phyloP scores from a whole-genome alignment of 177 flowering plant species.

The Vitis hybrid region DNA sequence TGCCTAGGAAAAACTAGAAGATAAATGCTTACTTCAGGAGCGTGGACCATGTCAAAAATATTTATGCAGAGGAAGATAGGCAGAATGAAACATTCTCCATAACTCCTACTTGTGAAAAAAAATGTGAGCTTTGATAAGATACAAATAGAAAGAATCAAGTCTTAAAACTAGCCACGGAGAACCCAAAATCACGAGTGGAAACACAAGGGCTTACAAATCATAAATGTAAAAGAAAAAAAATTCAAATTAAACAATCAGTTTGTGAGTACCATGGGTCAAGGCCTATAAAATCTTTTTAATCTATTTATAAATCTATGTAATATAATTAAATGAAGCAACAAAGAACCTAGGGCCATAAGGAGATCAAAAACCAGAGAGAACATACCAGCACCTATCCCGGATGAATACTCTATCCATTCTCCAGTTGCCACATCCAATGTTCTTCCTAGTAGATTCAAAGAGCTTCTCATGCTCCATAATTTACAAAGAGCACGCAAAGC shows the following conservation, averaged over 20 bases:
- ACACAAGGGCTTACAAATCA: slow-evolving; percentile 1
- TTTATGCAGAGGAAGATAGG: slow-evolving; percentile 92
- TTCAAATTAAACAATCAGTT: background rate
- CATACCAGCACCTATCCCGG: slow-evolving; percentile 97
- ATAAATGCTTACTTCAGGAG: slow-evolving; percentile 35
- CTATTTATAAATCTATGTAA: too few species aligned
- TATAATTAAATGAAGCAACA: background rate
- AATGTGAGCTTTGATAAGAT: slow-evolving; percentile 87
- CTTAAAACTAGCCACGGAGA: slow-evolving; percentile 40
- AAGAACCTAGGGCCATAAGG: background rate
- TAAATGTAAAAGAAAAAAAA: slow-evolving; percentile 3
- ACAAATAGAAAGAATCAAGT: slow-evolving; percentile 97
- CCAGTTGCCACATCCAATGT: slow-evolving; percentile 92
- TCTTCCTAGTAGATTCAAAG: slow-evolving; percentile 85
- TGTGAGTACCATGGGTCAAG: background rate
- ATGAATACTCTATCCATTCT: slow-evolving; percentile 88
- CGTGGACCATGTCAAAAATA: slow-evolving; percentile 96
- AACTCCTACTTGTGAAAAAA: slow-evolving; percentile 90
- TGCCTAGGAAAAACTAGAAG: background rate
- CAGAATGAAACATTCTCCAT: slow-evolving; percentile 97
- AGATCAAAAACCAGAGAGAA: slow-evolving; percentile 1
- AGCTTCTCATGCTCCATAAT: slow-evolving; percentile 97
- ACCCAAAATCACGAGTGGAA: slow-evolving; percentile 4
- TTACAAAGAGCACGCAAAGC: slow-evolving; percentile 92
- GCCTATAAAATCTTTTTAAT: too few species aligned